Percentiles rank a stretch among this genome's conserved stretches.
Evolutionary conservation across 805 yeast genomes (phyloP).

Genomic region (Metschnikowia rubicola): DNA sequence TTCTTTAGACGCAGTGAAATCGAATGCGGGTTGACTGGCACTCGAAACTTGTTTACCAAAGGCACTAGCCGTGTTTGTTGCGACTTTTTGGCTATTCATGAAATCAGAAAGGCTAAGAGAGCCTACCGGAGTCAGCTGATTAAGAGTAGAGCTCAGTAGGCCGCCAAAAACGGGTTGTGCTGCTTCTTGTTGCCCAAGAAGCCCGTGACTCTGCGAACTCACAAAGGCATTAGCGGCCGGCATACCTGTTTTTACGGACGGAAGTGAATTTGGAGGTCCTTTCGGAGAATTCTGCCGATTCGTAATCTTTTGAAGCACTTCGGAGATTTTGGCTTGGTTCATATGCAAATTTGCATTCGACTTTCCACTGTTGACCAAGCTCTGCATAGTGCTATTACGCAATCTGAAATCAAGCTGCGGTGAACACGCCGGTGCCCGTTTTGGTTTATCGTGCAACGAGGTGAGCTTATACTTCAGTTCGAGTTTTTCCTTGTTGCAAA

Average conservation of each 20-base stretch:
- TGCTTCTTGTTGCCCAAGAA: not conserved
- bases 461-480: slow-evolving; percentile 37
- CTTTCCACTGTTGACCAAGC: slow-evolving; percentile 34
- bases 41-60: not conserved
- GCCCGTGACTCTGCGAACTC: too few relatives aligned
- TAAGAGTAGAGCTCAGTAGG: not conserved
- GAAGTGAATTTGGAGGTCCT: not conserved
- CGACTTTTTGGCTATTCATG: slow-evolving; percentile 4
- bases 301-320: not conserved
- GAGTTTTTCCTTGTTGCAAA: slow-evolving; percentile 41
- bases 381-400: slow-evolving; percentile 20
- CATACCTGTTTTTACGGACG: not conserved
- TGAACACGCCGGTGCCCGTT: slow-evolving; percentile 34
- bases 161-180: not conserved
- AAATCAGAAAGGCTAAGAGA: slow-evolving; percentile 4
- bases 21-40: not conserved
- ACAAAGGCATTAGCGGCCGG: too few relatives aligned
- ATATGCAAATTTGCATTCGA: slow-evolving; percentile 26
- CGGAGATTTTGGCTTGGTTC: not conserved
- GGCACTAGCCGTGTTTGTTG: not conserved
- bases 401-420: slow-evolving; percentile 27
- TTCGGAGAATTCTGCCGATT: not conserved
- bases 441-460: slow-evolving; percentile 38
- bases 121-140: not conserved
- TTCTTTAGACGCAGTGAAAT: not conserved